Base-by-base conservation (phyloP, 169 alveolate genomes). In the Babesia gibsoni region DNA sequence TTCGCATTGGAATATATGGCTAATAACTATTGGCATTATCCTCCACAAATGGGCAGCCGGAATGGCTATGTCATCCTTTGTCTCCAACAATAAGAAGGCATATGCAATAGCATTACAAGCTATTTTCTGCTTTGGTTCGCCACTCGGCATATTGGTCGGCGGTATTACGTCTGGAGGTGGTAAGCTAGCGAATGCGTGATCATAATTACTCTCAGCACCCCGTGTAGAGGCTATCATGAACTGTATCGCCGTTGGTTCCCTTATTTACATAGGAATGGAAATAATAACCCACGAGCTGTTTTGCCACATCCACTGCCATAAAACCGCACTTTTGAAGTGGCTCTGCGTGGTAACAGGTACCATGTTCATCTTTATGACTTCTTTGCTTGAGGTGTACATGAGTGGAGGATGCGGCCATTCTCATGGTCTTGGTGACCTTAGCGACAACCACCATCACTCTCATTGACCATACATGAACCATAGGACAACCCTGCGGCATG, bases 41-140 rank as follows among this genome's bases (percentile, higher is more conserved):
- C 33, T 67, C 12, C 86, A 77, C 74, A 77, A 77, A 33, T 77
- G 86, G 86, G 82, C 86, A 22, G 82, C 86, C 4, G 86, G 82
- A 1, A 77, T 77, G 86, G 86, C 86, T 7, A 56, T 77, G 16
- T 65, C 86, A 0, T 53, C 82, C 5, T 77, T 67, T 56, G 33
- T 73, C 29, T 54, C 70, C n/a, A 12, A 27, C 1, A 73, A 73
- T 30, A 14, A 30, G 27, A 52, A 53, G 52, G 14, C 25, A 23
- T 5, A 49, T 14, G 65, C 50, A 0, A 4, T 33, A 0, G 37
- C 25, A 35, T 50, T 73, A 68, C 54, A 49, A 32, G 46, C 65
- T 2, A 73, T 73, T 45, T 73, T 73, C 41, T 73, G 84, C 43
- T 1, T 59, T 35, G 67, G 78, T 54, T 64, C 84, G 27, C 84